A percentile compares a stretch with the other conserved stretches of the same genome.
Conservation (phyloP, 805 yeast genomes). For the Ogataea kodamae region DNA sequence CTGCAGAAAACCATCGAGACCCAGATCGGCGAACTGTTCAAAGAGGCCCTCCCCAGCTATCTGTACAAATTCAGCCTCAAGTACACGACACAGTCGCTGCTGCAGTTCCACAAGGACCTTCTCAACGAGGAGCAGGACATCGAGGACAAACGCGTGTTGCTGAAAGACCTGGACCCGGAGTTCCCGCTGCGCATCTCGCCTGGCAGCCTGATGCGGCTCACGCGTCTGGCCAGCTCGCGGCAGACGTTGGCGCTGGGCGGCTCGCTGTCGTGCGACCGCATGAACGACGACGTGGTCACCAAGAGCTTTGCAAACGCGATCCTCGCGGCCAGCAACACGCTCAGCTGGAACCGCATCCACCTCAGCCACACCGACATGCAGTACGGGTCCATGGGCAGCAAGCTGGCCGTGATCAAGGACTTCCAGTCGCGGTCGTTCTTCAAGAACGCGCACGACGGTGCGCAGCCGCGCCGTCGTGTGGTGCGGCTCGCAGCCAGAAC, state of each 20-base stretch:
- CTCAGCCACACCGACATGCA: slow-evolving; percentile 30
- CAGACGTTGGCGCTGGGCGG: slow-evolving; percentile 71
- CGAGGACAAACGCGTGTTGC: slow-evolving; percentile 38
- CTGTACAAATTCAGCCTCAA: slow-evolving; percentile 71
- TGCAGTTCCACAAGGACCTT: slow-evolving; percentile 36
- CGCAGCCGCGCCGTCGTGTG: slow-evolving; percentile 30
- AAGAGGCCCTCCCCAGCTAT: slow-evolving; percentile 80
- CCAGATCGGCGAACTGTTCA: slow-evolving; percentile 73
- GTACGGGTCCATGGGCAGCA: slow-evolving; percentile 34
- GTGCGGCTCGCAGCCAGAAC: slow-evolving; percentile 25
- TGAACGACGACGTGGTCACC: slow-evolving; percentile 33
- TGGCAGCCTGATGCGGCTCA: slow-evolving; percentile 62
- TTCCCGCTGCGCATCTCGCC: slow-evolving; percentile 57
- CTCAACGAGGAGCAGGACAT: slow-evolving; percentile 30
- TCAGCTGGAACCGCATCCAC: slow-evolving; percentile 32
- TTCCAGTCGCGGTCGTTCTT: slow-evolving; percentile 44
- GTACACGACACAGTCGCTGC: slow-evolving; percentile 45
- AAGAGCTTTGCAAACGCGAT: slow-evolving; percentile 32
- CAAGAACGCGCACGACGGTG: slow-evolving; percentile 28
- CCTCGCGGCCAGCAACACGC: slow-evolving; percentile 26
- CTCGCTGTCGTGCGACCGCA: slow-evolving; percentile 32
- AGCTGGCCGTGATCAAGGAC: slow-evolving; percentile 38
- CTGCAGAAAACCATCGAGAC: slow-evolving; percentile 78
- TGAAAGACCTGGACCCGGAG: slow-evolving; percentile 52
- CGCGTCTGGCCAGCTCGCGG: slow-evolving; percentile 67